Percentiles rank a stretch among this genome's conserved stretches.
These are phyloP conservation scores for Nicotiana sylvestris DNA, from an alignment of 257 asterid species.

Conservation along the genomic window DNA sequence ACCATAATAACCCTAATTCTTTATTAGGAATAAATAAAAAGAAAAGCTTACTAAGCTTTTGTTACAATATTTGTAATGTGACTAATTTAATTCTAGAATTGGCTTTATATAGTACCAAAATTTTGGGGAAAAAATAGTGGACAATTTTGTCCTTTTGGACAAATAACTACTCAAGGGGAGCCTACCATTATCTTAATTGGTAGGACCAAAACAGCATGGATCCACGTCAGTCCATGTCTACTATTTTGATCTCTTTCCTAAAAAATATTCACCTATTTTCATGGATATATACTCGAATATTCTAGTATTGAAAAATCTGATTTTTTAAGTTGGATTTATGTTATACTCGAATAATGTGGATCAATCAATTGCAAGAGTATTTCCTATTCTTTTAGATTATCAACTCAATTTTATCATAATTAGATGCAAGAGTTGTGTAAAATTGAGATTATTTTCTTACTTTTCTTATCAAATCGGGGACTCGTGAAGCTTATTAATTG, in stretches of 20 bases:
- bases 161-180: constrained; percentile 1
- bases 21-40: too few species aligned
- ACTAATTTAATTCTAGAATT: background rate
- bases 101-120: constrained; percentile 18
- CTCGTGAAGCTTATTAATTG: background rate
- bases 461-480: background rate
- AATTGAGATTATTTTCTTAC: background rate
- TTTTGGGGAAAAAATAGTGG: constrained; percentile 15
- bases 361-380: too few species aligned
- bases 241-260: constrained; percentile 17
- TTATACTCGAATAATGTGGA: too few species aligned
- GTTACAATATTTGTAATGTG: background rate
- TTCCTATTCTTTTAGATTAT: background rate
- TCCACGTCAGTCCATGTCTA: constrained; percentile 68
- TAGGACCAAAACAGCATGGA: constrained; percentile 41
- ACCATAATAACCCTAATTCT: constrained; percentile 10
- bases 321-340: too few species aligned
- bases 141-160: constrained; percentile 24
- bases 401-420: background rate
- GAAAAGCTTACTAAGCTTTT: background rate
- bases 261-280: background rate
- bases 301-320: constrained; percentile 1
- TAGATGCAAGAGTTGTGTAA: background rate
- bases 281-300: constrained; percentile 78
- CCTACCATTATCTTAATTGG: constrained; percentile 1